Evolutionary conservation across 2,329 filamentous ascomycete species (phyloP).

Genomic region (Penicillium sp.): DNA sequence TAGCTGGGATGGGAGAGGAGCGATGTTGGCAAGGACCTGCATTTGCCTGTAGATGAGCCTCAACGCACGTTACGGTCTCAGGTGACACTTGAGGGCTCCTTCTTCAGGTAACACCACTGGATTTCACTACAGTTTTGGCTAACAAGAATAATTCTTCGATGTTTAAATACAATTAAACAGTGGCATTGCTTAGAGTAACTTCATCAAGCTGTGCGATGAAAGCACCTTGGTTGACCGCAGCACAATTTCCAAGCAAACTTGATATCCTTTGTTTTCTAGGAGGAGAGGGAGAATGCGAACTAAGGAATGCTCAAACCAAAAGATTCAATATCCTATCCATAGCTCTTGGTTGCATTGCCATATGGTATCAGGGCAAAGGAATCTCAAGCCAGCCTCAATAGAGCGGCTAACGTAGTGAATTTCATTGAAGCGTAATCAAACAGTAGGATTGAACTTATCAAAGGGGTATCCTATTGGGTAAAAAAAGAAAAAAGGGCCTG

Average conservation of each 20-base stretch:
- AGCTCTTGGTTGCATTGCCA: background rate
- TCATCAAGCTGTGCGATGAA: background rate
- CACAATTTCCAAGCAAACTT: background rate
- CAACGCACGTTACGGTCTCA: background rate
- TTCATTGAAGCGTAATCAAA: background rate
- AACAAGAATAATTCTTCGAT: background rate
- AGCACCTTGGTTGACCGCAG: background rate
- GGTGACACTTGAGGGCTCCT: too few species aligned
- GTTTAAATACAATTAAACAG: background rate
- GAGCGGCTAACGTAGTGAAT: background rate
- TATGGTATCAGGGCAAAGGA: background rate
- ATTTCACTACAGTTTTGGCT: background rate
- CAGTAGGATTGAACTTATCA: background rate
- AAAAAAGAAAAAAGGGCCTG: background rate
- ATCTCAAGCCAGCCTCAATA: background rate
- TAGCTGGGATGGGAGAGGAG: background rate
- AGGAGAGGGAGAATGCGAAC: background rate
- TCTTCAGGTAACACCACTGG: background rate
- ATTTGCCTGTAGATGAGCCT: background rate
- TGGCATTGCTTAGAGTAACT: background rate
- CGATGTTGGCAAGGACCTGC: background rate
- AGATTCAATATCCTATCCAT: background rate
- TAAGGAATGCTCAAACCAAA: background rate
- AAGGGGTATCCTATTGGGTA: slow-evolving; percentile 7
- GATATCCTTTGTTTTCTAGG: background rate